A percentile compares a stretch with the other conserved stretches of the same genome.
Conservation (phyloP, 257 asterid species). For the Hygrophila difformis region DNA sequence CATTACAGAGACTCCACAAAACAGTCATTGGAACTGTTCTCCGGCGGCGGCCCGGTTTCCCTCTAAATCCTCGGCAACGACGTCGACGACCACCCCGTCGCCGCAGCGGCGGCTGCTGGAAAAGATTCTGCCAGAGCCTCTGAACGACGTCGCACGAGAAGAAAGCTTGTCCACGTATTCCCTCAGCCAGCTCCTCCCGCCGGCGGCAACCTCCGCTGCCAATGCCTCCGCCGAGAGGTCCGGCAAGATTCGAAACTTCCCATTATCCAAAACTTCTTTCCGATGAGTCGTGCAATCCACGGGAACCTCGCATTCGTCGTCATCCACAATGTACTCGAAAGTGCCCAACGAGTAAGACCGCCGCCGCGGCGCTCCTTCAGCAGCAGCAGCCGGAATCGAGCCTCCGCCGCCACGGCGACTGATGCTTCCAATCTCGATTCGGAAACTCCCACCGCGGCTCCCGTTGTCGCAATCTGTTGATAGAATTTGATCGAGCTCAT, state of each 20-base stretch:
- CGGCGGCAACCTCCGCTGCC: constrained; percentile 46
- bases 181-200: constrained; percentile 66
- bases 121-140: constrained; percentile 79
- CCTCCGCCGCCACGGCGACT: constrained; percentile 42
- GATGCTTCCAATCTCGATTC: constrained; percentile 73
- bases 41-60: constrained; percentile 67
- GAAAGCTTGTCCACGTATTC: constrained; percentile 63
- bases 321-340: constrained; percentile 66
- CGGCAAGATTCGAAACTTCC: constrained; percentile 28
- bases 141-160: constrained; percentile 58
- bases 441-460: constrained; percentile 43
- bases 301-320: constrained; percentile 55
- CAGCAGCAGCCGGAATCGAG: constrained; percentile 12
- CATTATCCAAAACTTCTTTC: constrained; percentile 49
- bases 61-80: constrained; percentile 58
- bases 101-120: constrained; percentile 64
- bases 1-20: too few species aligned
- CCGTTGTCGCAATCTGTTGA: constrained; percentile 12
- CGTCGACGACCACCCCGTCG: constrained; percentile 40
- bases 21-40: constrained; percentile 84
- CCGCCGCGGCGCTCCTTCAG: constrained; percentile 33
- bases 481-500: constrained; percentile 35
- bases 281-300: constrained; percentile 38
- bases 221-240: constrained; percentile 56
- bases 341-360: constrained; percentile 72